Evolutionary conservation across 495 filamentous ascomycete species (phyloP).

Genomic region (Thermochaetoides thermophila): DNA sequence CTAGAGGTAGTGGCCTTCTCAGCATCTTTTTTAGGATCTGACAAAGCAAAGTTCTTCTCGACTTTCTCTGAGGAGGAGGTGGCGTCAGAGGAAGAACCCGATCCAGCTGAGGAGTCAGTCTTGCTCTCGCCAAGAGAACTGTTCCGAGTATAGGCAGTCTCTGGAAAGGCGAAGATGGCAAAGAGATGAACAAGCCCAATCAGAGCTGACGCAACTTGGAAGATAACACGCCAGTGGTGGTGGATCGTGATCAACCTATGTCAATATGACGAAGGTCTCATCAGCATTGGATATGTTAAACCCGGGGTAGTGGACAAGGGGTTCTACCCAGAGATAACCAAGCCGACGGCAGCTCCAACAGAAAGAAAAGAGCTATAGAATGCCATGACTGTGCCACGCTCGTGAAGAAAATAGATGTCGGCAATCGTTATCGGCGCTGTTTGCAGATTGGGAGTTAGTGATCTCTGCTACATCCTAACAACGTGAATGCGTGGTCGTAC

Average conservation of each 20-base stretch:
- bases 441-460: background rate
- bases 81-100: no score
- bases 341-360: constrained; percentile 29
- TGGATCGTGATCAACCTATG: constrained; percentile 35
- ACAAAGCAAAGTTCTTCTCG: constrained; percentile 1
- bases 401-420: constrained; percentile 45
- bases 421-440: constrained; percentile 37
- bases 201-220: constrained; percentile 31
- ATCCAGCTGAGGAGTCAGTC: background rate
- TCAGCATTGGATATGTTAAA: no score
- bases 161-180: constrained; percentile 38
- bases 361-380: constrained; percentile 35
- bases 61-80: background rate
- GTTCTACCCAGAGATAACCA: constrained; percentile 33
- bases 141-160: constrained; percentile 30
- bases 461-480: background rate
- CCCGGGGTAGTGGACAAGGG: no score
- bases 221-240: constrained; percentile 35
- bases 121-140: background rate
- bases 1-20: background rate
- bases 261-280: no score
- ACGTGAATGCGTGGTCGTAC: constrained; percentile 2
- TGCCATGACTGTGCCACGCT: constrained; percentile 35
- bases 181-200: constrained; percentile 30
- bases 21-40: constrained; percentile 1